phyloP scores from a whole-genome alignment of 192 early-diverging fungal species.

The Backusella australiensis region DNA sequence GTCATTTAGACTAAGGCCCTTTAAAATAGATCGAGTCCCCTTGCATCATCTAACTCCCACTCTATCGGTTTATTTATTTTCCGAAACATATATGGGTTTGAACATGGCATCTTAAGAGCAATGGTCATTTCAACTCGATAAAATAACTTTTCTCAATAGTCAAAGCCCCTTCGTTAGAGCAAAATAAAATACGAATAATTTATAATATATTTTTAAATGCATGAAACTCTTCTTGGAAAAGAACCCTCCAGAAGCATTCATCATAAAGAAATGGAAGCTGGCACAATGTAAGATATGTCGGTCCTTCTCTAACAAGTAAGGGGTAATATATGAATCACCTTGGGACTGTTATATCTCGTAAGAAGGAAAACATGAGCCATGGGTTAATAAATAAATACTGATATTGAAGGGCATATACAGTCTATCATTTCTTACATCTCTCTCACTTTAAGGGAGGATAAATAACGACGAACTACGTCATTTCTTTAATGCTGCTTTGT shows the following conservation, averaged over 20 bases:
- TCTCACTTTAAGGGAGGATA: background rate
- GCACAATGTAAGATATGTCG: no score
- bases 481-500: background rate
- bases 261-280: no score
- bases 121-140: no score
- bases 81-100: background rate
- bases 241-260: background rate
- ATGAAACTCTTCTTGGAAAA: background rate
- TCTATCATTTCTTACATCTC: background rate
- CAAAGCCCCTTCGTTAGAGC: background rate
- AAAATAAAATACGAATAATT: background rate
- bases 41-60: background rate
- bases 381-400: background rate
- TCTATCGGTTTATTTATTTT: background rate
- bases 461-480: background rate
- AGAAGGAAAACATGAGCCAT: background rate
- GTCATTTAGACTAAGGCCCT: background rate
- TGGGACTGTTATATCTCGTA: background rate
- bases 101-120: no score
- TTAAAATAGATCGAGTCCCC: background rate
- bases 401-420: background rate
- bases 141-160: no score
- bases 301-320: background rate
- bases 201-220: no score
- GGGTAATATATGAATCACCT: background rate